Percentiles rank a stretch among this genome's conserved stretches.
Evolutionary conservation across 495 filamentous ascomycete genomes (phyloP).

Genomic region (Penicillium verhagenii): DNA sequence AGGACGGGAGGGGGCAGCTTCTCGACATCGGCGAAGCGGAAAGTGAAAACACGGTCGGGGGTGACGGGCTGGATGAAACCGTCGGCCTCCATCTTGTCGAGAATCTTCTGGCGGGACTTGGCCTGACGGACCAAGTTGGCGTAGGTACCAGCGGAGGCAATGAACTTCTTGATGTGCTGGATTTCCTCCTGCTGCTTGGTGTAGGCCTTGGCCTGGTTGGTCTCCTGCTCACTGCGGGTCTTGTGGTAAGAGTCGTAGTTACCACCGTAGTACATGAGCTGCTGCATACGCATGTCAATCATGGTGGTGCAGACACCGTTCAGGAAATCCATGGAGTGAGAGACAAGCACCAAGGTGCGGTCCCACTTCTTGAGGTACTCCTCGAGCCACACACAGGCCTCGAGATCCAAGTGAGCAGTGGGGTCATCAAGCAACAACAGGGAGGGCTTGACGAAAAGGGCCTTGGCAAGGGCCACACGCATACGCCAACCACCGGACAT

Average conservation of each 20-base stretch:
- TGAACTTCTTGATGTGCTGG: slow-evolving; percentile 99
- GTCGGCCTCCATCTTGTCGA: slow-evolving; percentile 99
- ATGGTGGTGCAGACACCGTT: slow-evolving; percentile 99
- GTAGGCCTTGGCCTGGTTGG: slow-evolving; percentile 98
- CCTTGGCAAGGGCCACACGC: slow-evolving; percentile 96
- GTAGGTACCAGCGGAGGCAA: slow-evolving; percentile 98
- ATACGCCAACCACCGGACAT: slow-evolving; percentile 99
- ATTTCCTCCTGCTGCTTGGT: slow-evolving; percentile 99
- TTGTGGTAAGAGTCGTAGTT: slow-evolving; percentile 99
- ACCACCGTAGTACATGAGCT: slow-evolving; percentile 97
- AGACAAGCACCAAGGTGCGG: slow-evolving; percentile 93
- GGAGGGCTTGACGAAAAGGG: slow-evolving; percentile 96
- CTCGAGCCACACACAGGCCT: slow-evolving; percentile 99
- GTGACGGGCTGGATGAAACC: slow-evolving; percentile 92
- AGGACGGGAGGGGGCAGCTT: slow-evolving; percentile 96
- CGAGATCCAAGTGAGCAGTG: slow-evolving; percentile 98
- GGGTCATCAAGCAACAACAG: slow-evolving; percentile 96
- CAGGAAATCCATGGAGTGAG: slow-evolving; percentile 96
- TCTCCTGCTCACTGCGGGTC: slow-evolving; percentile 91
- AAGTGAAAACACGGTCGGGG: slow-evolving; percentile 88
- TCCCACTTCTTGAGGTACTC: slow-evolving; percentile 99
- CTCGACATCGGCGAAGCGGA: slow-evolving; percentile 97
- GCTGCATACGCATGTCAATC: slow-evolving; percentile 93
- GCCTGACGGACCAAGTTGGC: slow-evolving; percentile 98
- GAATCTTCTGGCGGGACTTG: slow-evolving; percentile 98